Percentiles rank a stretch among this genome's conserved stretches.
Evolutionary conservation across 169 alveolate species (phyloP).

Genomic region (Ophryocystis elektroscirrha): DNA sequence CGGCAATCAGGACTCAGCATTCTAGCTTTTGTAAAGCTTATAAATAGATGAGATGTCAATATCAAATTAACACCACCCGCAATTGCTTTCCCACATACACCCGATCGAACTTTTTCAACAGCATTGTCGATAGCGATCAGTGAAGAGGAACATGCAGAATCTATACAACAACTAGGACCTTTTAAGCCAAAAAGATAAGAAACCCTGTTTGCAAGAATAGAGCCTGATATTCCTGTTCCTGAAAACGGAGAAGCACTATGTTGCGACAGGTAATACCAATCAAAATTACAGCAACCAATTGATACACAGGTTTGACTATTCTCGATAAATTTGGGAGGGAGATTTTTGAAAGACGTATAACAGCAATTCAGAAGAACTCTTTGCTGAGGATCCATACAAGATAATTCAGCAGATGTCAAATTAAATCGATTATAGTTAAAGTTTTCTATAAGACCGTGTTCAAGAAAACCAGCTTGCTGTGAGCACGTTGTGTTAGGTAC

Average conservation of each 20-base stretch:
- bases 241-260: too few relatives aligned
- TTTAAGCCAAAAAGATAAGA: slow-evolving; percentile 24
- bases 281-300: too few relatives aligned
- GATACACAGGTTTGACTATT: too few relatives aligned
- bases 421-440: slow-evolving; percentile 23
- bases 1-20: not conserved
- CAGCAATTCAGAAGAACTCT: slow-evolving; percentile 27
- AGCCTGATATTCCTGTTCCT: too few relatives aligned
- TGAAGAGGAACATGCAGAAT: slow-evolving; percentile 21
- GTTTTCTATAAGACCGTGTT: slow-evolving; percentile 10
- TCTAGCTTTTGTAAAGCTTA: not conserved
- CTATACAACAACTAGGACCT: slow-evolving; percentile 21
- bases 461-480: slow-evolving; percentile 23
- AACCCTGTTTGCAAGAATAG: too few relatives aligned
- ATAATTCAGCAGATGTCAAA: slow-evolving; percentile 16
- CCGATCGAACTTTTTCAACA: not conserved
- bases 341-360: too few relatives aligned
- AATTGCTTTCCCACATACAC: slow-evolving; percentile 8
- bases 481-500: not conserved
- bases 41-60: slow-evolving; percentile 7
- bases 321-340: too few relatives aligned
- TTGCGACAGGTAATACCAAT: too few relatives aligned
- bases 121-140: slow-evolving; percentile 14
- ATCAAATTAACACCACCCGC: slow-evolving; percentile 17
- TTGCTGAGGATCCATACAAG: slow-evolving; percentile 36